phyloP scores from a whole-genome alignment of 257 asterid genomes.

The Solanum peruvianum region DNA sequence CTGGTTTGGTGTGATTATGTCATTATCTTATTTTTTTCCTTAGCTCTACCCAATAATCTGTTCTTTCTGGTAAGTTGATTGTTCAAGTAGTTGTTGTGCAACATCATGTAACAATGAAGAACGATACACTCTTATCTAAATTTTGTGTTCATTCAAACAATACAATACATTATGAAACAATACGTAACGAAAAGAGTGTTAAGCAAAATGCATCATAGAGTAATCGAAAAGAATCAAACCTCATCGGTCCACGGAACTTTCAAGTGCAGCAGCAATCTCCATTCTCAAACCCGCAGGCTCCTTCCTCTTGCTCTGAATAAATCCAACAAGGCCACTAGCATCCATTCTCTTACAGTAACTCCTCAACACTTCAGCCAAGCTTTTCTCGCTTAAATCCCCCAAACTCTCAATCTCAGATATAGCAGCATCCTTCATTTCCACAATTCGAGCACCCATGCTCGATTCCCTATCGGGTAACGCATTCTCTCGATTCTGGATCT shows the following conservation, averaged over 20 bases:
- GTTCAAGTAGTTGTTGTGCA: background rate
- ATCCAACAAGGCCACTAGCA: slow-evolving; percentile 1
- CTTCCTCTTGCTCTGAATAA: slow-evolving; percentile 3
- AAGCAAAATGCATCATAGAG: background rate
- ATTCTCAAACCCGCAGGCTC: background rate
- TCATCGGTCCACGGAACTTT: slow-evolving; percentile 7
- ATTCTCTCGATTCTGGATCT: slow-evolving; percentile 4
- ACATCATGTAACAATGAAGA: background rate
- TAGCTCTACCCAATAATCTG: background rate
- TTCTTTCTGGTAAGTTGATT: background rate
- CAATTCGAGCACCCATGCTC: background rate
- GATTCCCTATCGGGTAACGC: background rate
- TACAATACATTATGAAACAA: background rate
- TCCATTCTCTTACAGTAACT: slow-evolving; percentile 11
- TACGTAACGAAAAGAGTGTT: background rate
- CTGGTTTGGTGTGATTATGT: too few relatives aligned
- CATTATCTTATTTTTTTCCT: too few relatives aligned
- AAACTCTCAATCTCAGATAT: slow-evolving; percentile 1
- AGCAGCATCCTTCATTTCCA: slow-evolving; percentile 2
- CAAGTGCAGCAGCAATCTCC: slow-evolving; percentile 4
- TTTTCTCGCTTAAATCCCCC: background rate
- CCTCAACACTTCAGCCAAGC: background rate
- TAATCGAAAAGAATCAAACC: background rate
- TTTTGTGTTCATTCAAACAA: background rate
- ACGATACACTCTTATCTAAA: background rate